Evolutionary conservation across 2,329 filamentous ascomycete species (phyloP), one percentile per base, ranked within the genome.

Genomic region (Ophiostoma perfectum): DNA sequence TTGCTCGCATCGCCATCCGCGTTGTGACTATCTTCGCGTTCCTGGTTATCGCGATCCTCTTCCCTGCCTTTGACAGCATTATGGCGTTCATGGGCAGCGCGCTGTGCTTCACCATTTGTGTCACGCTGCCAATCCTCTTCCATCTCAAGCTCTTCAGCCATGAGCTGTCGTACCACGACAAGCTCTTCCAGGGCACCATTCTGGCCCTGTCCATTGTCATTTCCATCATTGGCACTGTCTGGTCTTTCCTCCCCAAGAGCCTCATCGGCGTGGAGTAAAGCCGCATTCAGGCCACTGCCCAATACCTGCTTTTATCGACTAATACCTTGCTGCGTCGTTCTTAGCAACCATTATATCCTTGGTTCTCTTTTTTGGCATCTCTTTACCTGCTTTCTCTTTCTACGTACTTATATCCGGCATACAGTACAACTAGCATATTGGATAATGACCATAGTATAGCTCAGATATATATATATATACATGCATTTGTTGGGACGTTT

Each of bases 51-150:
- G 88, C 93, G 6, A 82, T 87, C 64, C 70, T 83, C 2, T 86
- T 87, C 75, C 93, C 93, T 0, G 86, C 87, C 0, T 97, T 97
- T 75, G 93, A 97, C 76, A 88, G 89, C 66, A 93, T 97, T 75
- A 96, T 96, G 88, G 90, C 91, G 4, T 88, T 97, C 71, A 88
- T 98, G 80, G 94, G 95, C 12, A 92, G 90, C 52, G 90, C 93
- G 3, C 84, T 97, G 16, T 97, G 94, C 79, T 97, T 97, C 74
- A 92, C 91, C 18, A 96, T 98, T 72, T 98, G 94, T 78, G 88
- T 98, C 72, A 93, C 96, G 78, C 77, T 99, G 66, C 95, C 94
- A 0, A 81, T 97, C 44, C 85, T 88, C 4, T 98, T 99, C 76
- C 93, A 98, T 75, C 80, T 98, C 68, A 96, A 93, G 79, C 86